These are phyloP conservation scores for Phytophthora nicotianae DNA, from an alignment of 352 stramenopile species.

Conservation along the genomic window DNA sequence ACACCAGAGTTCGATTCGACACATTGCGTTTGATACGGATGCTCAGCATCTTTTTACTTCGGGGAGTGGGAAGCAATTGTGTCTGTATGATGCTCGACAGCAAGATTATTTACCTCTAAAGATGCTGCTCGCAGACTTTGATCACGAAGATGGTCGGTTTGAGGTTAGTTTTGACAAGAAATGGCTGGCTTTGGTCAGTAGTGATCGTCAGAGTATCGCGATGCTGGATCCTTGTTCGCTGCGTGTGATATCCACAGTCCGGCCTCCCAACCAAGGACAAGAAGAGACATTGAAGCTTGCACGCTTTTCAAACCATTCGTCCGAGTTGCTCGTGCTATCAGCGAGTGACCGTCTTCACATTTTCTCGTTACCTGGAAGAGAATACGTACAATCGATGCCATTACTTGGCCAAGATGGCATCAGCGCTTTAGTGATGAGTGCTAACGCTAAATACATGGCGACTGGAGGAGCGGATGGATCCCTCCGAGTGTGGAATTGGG, in stretches of 20 bases:
- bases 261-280: constrained; percentile 30
- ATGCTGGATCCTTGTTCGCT: constrained; percentile 48
- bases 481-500: constrained; percentile 68
- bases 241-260: constrained; percentile 42
- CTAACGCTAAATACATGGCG: constrained; percentile 70
- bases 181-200: constrained; percentile 41
- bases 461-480: constrained; percentile 63
- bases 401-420: constrained; percentile 62
- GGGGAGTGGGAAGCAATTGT: constrained; percentile 62
- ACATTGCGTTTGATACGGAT: constrained; percentile 57
- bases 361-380: constrained; percentile 43
- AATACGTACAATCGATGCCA: constrained; percentile 57
- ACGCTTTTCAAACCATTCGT: constrained; percentile 50
- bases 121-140: constrained; percentile 68
- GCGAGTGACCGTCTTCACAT: constrained; percentile 56
- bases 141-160: constrained; percentile 34
- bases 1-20: constrained; percentile 73
- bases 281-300: constrained; percentile 42
- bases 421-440: constrained; percentile 49
- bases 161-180: constrained; percentile 48
- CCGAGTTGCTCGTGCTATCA: constrained; percentile 59
- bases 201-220: constrained; percentile 36
- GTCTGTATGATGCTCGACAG: constrained; percentile 58
- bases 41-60: constrained; percentile 57
- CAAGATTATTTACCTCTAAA: constrained; percentile 65